Conservation (phyloP, 345 rosid species). For the Boechera divaricarpa region DNA sequence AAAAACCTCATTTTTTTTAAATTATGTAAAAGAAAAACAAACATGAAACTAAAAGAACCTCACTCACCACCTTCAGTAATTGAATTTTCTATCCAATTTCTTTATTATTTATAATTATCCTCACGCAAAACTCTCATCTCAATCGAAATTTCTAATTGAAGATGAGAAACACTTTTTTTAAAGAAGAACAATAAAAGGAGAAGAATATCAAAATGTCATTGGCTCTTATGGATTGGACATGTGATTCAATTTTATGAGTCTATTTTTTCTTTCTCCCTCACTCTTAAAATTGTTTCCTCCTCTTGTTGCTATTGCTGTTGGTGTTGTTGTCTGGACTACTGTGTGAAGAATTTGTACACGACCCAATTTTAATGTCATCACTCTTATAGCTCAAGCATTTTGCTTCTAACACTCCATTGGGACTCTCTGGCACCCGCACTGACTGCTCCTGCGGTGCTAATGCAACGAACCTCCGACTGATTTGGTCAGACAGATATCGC, state of each 20-base stretch:
- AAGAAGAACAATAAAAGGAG: background rate
- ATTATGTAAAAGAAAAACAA: too few species aligned
- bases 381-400: constrained; percentile 64
- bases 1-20: too few species aligned
- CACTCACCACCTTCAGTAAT: too few species aligned
- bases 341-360: constrained; percentile 58
- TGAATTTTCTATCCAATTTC: background rate
- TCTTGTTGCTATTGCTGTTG: constrained; percentile 29
- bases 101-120: background rate
- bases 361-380: constrained; percentile 59
- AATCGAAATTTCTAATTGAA: background rate
- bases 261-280: background rate
- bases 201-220: background rate
- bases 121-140: constrained; percentile 20
- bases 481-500: constrained; percentile 46
- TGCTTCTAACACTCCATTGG: constrained; percentile 67
- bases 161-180: background rate
- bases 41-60: background rate
- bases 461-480: constrained; percentile 10
- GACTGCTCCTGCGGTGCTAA: constrained; percentile 6
- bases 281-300: constrained; percentile 36
- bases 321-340: constrained; percentile 33
- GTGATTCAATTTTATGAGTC: background rate
- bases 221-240: background rate
- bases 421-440: constrained; percentile 50